phyloP scores from a whole-genome alignment of 2,329 filamentous ascomycete genomes.

The Monascus ruber region DNA sequence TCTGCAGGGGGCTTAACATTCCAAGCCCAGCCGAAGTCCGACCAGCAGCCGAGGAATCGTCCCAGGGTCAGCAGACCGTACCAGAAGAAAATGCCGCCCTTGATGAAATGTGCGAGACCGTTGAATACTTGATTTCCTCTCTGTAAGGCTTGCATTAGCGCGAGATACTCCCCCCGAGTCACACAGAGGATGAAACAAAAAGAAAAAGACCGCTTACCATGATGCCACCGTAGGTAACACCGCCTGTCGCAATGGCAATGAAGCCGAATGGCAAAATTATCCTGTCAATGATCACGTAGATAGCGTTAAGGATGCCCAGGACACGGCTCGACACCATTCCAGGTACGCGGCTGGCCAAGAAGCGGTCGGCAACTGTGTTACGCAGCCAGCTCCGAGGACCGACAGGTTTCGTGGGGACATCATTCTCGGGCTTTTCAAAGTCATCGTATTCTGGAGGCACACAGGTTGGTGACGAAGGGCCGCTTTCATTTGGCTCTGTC shows the following conservation, averaged over 20 bases:
- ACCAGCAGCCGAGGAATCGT: constrained; percentile 82
- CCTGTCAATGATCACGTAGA: constrained; percentile 62
- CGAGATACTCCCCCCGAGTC: constrained; percentile 2
- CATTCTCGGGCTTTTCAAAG: constrained; percentile 35
- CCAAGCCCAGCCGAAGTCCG: constrained; percentile 91
- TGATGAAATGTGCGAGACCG: constrained; percentile 85
- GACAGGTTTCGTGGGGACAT: constrained; percentile 30
- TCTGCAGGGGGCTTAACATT: constrained; percentile 60
- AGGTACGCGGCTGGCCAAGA: constrained; percentile 44
- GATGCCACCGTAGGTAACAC: constrained; percentile 68
- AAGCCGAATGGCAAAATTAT: constrained; percentile 70
- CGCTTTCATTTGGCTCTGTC: constrained; percentile 58
- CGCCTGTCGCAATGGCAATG: constrained; percentile 57
- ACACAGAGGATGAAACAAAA: not conserved
- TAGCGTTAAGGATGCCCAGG: constrained; percentile 46
- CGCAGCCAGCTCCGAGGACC: constrained; percentile 32
- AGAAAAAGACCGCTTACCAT: constrained; percentile 52
- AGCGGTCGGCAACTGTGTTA: constrained; percentile 36
- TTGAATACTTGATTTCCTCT: constrained; percentile 62
- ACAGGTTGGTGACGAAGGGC: constrained; percentile 50
- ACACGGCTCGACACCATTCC: constrained; percentile 45
- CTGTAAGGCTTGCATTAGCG: constrained; percentile 29
- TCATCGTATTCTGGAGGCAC: constrained; percentile 40
- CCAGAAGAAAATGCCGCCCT: constrained; percentile 91
- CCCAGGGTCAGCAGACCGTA: constrained; percentile 78